Evolutionary conservation across 164 flowering plant genomes (phyloP).

Genomic region (Nymphaea thermarum): DNA sequence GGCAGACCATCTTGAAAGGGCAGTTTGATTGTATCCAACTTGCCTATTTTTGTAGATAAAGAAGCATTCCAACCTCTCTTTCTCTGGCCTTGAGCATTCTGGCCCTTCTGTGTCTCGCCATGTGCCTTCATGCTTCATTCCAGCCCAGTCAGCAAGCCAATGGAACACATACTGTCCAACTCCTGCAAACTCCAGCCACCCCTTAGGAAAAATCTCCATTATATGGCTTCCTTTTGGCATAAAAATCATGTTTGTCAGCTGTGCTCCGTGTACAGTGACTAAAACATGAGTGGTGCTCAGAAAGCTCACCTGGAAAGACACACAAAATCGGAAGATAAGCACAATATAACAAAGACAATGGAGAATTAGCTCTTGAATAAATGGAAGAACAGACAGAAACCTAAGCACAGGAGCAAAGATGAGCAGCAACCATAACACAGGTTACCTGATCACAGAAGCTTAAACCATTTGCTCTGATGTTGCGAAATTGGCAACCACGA

Average conservation of each 20-base stretch:
- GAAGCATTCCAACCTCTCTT: conserved; percentile 36
- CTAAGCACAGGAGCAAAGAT: too few relatives aligned
- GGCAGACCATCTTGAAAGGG: conserved; percentile 44
- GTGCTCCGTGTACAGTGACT: conserved; percentile 5
- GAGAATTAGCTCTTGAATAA: too few relatives aligned
- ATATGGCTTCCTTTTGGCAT: conserved; percentile 5
- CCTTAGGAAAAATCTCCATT: conserved; percentile 5
- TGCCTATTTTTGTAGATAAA: conserved; percentile 34
- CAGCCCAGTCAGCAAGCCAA: conserved; percentile 10
- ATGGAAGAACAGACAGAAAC: too few relatives aligned
- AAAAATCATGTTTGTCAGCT: conserved; percentile 7
- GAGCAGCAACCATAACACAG: not conserved
- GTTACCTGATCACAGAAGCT: conserved; percentile 13
- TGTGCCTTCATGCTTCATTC: conserved; percentile 68
- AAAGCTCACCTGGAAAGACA: not conserved
- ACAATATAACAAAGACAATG: too few relatives aligned
- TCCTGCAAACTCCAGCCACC: conserved; percentile 7
- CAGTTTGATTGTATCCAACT: conserved; percentile 48
- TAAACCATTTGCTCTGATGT: conserved; percentile 5
- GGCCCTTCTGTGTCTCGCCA: conserved; percentile 58
- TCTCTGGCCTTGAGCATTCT: conserved; percentile 34
- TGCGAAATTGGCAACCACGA: conserved; percentile 4
- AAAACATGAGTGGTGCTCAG: conserved; percentile 5
- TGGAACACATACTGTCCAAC: conserved; percentile 6
- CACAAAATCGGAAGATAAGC: not conserved